A percentile compares a stretch with the other conserved stretches of the same genome.
phyloP scores from a whole-genome alignment of 2,329 filamentous ascomycete genomes.

The Zymoseptoria passerinii region DNA sequence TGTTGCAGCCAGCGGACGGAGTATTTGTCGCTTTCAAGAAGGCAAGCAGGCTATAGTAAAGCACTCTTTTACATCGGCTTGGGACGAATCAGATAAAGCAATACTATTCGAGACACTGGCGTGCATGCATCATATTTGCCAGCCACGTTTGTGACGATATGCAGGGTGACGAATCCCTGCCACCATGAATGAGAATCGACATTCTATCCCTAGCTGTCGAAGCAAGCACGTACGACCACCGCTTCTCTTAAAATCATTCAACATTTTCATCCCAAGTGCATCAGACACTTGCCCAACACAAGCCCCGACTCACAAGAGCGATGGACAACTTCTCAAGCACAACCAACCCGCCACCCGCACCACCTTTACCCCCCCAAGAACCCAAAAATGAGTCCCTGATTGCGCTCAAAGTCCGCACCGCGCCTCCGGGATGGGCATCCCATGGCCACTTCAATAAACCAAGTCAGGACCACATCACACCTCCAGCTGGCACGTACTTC shows the following conservation, averaged over 20 bases:
- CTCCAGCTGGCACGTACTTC: constrained; percentile 28
- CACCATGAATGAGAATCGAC: background rate
- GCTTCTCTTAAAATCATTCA: too few species aligned
- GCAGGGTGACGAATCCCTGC: background rate
- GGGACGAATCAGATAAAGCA: background rate
- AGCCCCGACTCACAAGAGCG: background rate
- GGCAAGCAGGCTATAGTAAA: background rate
- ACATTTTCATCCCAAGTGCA: too few species aligned
- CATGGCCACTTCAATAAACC: background rate
- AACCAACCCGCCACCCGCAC: background rate
- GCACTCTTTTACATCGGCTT: background rate
- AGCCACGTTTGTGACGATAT: background rate
- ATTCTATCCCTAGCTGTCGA: too few species aligned
- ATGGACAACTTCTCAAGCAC: constrained; percentile 16
- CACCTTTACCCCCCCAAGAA: background rate
- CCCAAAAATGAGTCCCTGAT: background rate
- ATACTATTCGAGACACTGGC: background rate
- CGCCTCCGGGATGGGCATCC: constrained; percentile 4
- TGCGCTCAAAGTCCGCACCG: constrained; percentile 4
- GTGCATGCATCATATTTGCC: background rate
- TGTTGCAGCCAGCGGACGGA: constrained; percentile 37
- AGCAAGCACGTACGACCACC: too few species aligned
- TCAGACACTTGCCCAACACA: background rate
- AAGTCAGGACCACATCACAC: constrained; percentile 17
- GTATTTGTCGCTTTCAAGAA: constrained; percentile 34